A percentile compares a stretch with the other conserved stretches of the same genome.
Evolutionary conservation across 371 early-diverging fungal species (phyloP).

Genomic region (Saksenaea oblongispora): DNA sequence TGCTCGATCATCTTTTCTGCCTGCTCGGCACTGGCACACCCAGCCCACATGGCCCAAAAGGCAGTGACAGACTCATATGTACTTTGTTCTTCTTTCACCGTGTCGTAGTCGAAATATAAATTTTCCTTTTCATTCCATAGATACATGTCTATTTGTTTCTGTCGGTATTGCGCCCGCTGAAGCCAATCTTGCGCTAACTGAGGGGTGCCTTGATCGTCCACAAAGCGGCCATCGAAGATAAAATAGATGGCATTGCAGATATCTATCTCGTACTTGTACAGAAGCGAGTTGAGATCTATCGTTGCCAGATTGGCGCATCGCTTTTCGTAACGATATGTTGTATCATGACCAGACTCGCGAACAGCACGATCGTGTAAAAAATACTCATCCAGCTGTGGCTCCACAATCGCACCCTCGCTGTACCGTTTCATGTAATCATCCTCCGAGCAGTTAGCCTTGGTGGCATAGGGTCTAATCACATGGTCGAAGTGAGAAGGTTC

Average conservation of each 20-base stretch:
- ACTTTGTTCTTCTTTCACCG: slow-evolving; percentile 37
- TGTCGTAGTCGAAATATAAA: slow-evolving; percentile 62
- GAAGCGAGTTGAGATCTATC: slow-evolving; percentile 82
- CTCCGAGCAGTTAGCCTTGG: slow-evolving; percentile 58
- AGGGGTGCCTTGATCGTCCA: slow-evolving; percentile 27
- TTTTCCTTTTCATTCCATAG: slow-evolving; percentile 58
- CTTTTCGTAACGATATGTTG: slow-evolving; percentile 88
- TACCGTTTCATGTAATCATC: slow-evolving; percentile 69
- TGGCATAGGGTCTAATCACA: slow-evolving; percentile 79
- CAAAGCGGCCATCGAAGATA: slow-evolving; percentile 49
- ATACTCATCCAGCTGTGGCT: slow-evolving; percentile 85
- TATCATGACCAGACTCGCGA: slow-evolving; percentile 94
- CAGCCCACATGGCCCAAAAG: slow-evolving; percentile 73
- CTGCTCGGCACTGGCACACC: slow-evolving; percentile 57
- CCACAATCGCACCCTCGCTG: slow-evolving; percentile 57
- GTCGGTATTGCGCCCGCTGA: slow-evolving; percentile 42
- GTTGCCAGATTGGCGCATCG: slow-evolving; percentile 87
- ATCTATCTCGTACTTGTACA: slow-evolving; percentile 92
- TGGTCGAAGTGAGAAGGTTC: slow-evolving; percentile 90
- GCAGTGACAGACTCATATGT: slow-evolving; percentile 71
- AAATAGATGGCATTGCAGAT: slow-evolving; percentile 69
- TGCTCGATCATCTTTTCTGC: slow-evolving; percentile 53
- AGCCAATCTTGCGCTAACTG: slow-evolving; percentile 45
- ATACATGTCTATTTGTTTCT: slow-evolving; percentile 56
- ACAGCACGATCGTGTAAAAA: slow-evolving; percentile 95